Evolutionary conservation across 768 basidiomycete species (phyloP), one percentile per base, ranked within the genome.

Genomic region (Pleurotus djamor): DNA sequence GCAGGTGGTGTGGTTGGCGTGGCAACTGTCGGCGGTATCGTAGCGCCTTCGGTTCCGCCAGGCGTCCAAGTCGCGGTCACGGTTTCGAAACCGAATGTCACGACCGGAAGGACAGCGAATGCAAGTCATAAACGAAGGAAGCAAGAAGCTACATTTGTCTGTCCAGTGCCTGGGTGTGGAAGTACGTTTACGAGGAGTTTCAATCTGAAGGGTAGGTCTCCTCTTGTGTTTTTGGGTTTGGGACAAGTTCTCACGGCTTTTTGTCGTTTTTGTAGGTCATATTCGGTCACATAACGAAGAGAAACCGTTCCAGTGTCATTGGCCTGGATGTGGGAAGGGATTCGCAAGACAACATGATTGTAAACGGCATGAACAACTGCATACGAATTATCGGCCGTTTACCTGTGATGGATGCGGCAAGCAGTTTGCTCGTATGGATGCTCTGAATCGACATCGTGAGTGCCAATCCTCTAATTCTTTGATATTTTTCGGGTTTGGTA

Each of bases 281-380:
- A 14, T 41, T 7, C 38, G 38, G 7, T 41, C 38, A 41, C 38
- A 41, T 14, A 41, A 7, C 38, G 14, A 41, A 14, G 38, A 41
- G 38, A 41, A 41, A 41, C 95, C 95, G 34, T 98, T 94, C 80
- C 85, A 89, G 71, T 98, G 95, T 76, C 88, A 91, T 66, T 96
- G 94, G 88, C 92, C 93, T 1, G 94, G 93, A 21, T 98, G 95
- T 68, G 89, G 87, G 32, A 96, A 97, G 74, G 93, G 95, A 21
- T 96, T 97, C 62, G 95, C 92, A 28, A 75, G 95, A 58, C 93
- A 96, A 70, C 96, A 97, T 67, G 96, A 98, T 71, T 97, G 96
- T 74, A 97, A 96, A 70, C 85, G 95, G 2, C 96, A 98, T 66
- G 96, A 97, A 72, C 90, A 95, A 64, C 79, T 98, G 44, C 96